Conservation (phyloP, 2,329 filamentous ascomycete species). For the Alternaria sp. region DNA sequence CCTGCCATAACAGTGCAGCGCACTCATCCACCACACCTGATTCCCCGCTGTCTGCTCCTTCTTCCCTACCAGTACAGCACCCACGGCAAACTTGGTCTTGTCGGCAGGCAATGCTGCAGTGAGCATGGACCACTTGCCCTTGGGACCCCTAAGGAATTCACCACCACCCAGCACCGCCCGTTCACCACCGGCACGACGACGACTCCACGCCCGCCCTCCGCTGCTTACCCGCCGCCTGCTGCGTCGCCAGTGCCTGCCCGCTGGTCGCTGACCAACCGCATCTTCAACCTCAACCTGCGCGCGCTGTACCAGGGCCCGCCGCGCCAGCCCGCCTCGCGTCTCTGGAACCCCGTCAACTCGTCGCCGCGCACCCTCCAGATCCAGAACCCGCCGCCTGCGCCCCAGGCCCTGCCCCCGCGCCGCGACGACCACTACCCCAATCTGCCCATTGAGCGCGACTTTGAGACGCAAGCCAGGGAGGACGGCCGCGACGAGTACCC, state of each 20-base stretch:
- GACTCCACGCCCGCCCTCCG: slow-evolving; percentile 35
- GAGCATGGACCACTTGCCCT: slow-evolving; percentile 21
- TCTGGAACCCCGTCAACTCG: slow-evolving; percentile 68
- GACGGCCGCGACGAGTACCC: slow-evolving; percentile 59
- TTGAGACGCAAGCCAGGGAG: slow-evolving; percentile 21
- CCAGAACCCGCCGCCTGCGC: slow-evolving; percentile 53
- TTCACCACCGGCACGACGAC: slow-evolving; percentile 28
- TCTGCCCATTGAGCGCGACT: slow-evolving; percentile 48
- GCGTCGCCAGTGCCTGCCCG: slow-evolving; percentile 39
- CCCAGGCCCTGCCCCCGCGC: neutral
- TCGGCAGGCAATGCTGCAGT: slow-evolving; percentile 7
- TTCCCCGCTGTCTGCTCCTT: neutral
- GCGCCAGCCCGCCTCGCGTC: slow-evolving; percentile 55
- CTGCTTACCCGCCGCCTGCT: slow-evolving; percentile 33
- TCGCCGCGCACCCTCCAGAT: slow-evolving; percentile 56
- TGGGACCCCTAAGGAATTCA: slow-evolving; percentile 13
- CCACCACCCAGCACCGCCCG: slow-evolving; percentile 12
- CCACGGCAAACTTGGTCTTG: neutral
- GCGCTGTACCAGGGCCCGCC: slow-evolving; percentile 35
- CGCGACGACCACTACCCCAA: slow-evolving; percentile 45
- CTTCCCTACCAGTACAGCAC: neutral
- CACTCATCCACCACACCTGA: neutral
- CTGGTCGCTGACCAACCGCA: slow-evolving; percentile 51
- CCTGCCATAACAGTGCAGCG: neutral
- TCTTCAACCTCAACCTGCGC: slow-evolving; percentile 46